Base-by-base conservation (phyloP, 208 protist genomes). In the Trypanosoma melophagium region DNA sequence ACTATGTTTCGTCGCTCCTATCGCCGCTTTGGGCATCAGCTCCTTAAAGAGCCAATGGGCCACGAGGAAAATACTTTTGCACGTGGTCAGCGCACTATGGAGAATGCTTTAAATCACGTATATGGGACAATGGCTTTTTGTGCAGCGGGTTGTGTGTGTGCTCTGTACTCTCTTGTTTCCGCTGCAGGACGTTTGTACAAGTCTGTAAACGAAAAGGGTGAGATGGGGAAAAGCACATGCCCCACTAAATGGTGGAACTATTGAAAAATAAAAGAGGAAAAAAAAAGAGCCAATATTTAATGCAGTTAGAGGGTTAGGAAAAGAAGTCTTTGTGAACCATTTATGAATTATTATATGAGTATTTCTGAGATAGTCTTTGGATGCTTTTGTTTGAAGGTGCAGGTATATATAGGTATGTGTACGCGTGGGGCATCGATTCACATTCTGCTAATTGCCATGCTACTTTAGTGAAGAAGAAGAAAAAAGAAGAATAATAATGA, bases 41-140 rank as follows among this genome's bases (percentile, higher is more conserved):
- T 93, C 62, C 88, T 93, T 58, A 93, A 93, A 71, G 90, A 96
- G 78, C 90, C 90, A 22, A 83, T 96, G 79, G 86, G 84, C 3
- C 83, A 96, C 66, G 90, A 96, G 65, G 83, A 90, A 68, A 90
- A 80, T 67, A 94, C 90, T 2, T 91, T 93, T 55, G 77, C 80
- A 9, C 87, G 90, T 49, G 87, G 87, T 31, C 65, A 78, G 24
- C 77, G 84, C 25, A 89, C 87, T 9, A 76, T 77, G 58, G 9
- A 69, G 53, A 83, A 92, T 65, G 77, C 82, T 12, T 35, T 96
- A 9, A 79, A 79, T 14, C 81, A 93, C 60, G 40, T 96, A 0
- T 84, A 84, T 47, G 74, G 63, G 1, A 61, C 84, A 21, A 57
- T 74, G 24, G 78, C 60, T 9, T 78, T 87, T 51, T 83, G 75